These are phyloP conservation scores for Chenopodium album DNA, from an alignment of 148 eudicot genomes.

Conservation along the genomic window DNA sequence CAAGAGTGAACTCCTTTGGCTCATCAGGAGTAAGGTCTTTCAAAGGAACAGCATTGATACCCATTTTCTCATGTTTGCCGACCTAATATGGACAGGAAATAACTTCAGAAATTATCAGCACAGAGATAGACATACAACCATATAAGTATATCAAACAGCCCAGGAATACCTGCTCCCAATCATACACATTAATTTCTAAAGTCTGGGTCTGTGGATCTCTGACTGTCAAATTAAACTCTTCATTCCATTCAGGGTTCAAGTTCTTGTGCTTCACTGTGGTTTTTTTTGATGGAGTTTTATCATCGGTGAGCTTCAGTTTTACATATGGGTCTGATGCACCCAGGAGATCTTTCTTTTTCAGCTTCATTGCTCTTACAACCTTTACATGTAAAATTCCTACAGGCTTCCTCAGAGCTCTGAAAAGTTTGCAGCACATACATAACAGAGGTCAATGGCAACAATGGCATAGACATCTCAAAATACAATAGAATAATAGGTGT, in stretches of 20 bases:
- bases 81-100: conserved; percentile 37
- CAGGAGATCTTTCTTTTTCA: conserved; percentile 79
- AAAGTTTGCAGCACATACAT: conserved; percentile 19
- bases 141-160: background rate
- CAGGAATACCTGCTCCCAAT: conserved; percentile 79
- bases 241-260: conserved; percentile 95
- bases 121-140: background rate
- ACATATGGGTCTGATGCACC: conserved; percentile 91
- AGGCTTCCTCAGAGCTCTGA: conserved; percentile 79
- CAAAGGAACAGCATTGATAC: conserved; percentile 64
- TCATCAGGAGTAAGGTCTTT: conserved; percentile 76
- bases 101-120: conserved; percentile 5
- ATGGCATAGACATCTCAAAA: background rate
- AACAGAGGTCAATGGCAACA: background rate
- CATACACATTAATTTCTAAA: conserved; percentile 58
- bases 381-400: conserved; percentile 84
- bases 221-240: conserved; percentile 67
- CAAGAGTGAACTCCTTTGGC: conserved; percentile 54
- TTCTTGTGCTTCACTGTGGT: conserved; percentile 82
- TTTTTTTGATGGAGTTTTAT: conserved; percentile 81
- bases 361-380: conserved; percentile 67
- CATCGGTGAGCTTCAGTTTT: conserved; percentile 78
- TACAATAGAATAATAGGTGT: background rate
- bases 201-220: conserved; percentile 77
- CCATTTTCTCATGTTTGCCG: conserved; percentile 90